phyloP scores from a whole-genome alignment of 306 rosid species.

The Urtica urens region DNA sequence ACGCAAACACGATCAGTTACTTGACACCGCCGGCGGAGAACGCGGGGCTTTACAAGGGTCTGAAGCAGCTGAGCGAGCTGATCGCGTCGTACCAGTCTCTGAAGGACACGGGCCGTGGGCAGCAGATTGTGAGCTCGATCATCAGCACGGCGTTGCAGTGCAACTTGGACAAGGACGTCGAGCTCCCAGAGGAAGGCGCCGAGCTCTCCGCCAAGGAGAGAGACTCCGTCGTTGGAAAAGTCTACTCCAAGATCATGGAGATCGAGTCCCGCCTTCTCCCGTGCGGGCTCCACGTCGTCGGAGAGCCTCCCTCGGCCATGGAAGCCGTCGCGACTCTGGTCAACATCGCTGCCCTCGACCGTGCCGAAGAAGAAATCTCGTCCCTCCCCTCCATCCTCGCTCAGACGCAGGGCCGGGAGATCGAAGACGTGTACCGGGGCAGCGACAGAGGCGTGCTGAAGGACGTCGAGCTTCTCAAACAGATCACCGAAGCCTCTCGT shows the following conservation, averaged over 20 bases:
- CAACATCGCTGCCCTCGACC: slow-evolving; percentile 89
- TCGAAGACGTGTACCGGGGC: slow-evolving; percentile 73
- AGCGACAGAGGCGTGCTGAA: slow-evolving; percentile 79
- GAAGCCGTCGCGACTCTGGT: slow-evolving; percentile 98
- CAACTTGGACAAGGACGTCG: slow-evolving; percentile 95
- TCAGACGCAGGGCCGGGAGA: slow-evolving; percentile 71
- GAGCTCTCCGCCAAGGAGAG: slow-evolving; percentile 80
- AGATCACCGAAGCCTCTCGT: slow-evolving; percentile 77
- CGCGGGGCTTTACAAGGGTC: slow-evolving; percentile 99
- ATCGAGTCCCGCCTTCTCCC: slow-evolving; percentile 90
- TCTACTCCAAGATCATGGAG: slow-evolving; percentile 94
- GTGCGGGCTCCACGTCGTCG: slow-evolving; percentile 93
- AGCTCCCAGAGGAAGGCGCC: slow-evolving; percentile 67
- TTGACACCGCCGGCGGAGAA: slow-evolving; percentile 98
- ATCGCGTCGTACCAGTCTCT: slow-evolving; percentile 91
- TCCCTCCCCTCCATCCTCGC: slow-evolving; percentile 78
- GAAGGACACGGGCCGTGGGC: slow-evolving; percentile 91
- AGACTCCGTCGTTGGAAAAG: slow-evolving; percentile 86
- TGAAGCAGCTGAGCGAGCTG: slow-evolving; percentile 91
- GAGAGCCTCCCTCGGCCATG: slow-evolving; percentile 96
- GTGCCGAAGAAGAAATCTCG: slow-evolving; percentile 73
- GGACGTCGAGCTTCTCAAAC: slow-evolving; percentile 92
- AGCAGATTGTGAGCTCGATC: slow-evolving; percentile 95
- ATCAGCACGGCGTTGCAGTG: slow-evolving; percentile 94
- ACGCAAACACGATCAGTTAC: slow-evolving; percentile 95